Evolutionary conservation across 2,329 filamentous ascomycete genomes (phyloP), one percentile per base, ranked within the genome.

Genomic region (Fusarium coicis): DNA sequence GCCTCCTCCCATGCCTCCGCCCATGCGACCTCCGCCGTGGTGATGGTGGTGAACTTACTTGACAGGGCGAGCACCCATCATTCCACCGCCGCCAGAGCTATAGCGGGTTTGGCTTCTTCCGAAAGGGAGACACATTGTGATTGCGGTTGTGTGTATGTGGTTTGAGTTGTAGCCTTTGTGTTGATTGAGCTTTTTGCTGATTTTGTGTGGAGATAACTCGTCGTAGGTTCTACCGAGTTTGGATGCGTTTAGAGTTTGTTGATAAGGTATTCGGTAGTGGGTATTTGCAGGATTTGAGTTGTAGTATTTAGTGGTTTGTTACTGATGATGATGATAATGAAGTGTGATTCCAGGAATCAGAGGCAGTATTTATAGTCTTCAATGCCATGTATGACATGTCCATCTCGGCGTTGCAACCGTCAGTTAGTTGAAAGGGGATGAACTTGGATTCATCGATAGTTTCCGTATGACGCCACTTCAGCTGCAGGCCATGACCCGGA

Each of bases 71-170:
- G 65, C 23, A 4, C 49, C 66, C 66, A 68, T 64, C 65, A 69
- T 64, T 16, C 39, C 50, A 26, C 56, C 63, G 16, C 63, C 59
- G 28, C 64, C 43, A 16, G 49, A 39, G 30, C 37, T 40, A 12
- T 52, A 46, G 7, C 50, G 50, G 16, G 50, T 34, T n/a, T 62
- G 43, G 10, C 57, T 63, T 40, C 50, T 26, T 52, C 64, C 30
- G 15, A 68, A 64, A 19, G 65, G 65, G 30, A 68, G 63, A 43
- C 66, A 68, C 65, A 68, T 68, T 42, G n/a, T 63, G 23, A 23
- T 21, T 32, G 10, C 4, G 4, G 6, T 40, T 19, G 44, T 30
- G 16, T 8, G 43, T 36, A 3, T 2, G 9, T 66, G 21, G 16
- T 21, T 47, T 21, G 23, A 8, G 19, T 34, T 26, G 19, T 52